A percentile compares a stretch with the other conserved stretches of the same genome.
phyloP scores from a whole-genome alignment of 1,139 yeast genomes.

The Protomyces inundatus region DNA sequence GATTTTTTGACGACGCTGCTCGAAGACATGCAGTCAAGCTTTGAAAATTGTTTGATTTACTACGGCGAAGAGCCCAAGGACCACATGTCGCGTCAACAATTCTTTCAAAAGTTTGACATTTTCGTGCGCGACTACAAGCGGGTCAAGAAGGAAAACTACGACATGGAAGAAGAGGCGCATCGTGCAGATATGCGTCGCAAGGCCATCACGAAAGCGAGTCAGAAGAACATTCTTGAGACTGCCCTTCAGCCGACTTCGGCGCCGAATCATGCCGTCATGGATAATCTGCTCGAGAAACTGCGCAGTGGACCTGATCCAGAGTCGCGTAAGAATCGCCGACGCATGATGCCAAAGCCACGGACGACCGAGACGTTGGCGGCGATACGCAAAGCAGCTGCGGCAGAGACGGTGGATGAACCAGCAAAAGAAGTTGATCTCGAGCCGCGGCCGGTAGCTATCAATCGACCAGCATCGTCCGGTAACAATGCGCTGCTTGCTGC shows the following conservation, averaged over 20 bases:
- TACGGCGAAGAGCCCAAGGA: conserved; percentile 79
- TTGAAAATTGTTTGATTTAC: conserved; percentile 60
- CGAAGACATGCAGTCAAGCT: conserved; percentile 50
- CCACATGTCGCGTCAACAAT: conserved; percentile 55
- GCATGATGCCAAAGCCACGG: conserved; percentile 9
- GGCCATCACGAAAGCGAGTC: conserved; percentile 38
- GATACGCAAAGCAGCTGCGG: background rate
- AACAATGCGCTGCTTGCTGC: conserved; percentile 27
- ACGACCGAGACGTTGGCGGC: conserved; percentile 11
- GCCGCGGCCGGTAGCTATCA: background rate
- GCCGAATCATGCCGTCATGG: conserved; percentile 51
- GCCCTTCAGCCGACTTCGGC: conserved; percentile 37
- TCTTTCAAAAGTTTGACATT: conserved; percentile 66
- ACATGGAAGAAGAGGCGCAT: conserved; percentile 64
- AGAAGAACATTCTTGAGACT: conserved; percentile 33
- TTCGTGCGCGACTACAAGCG: conserved; percentile 71
- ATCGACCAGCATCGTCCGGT: conserved; percentile 9
- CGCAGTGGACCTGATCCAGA: conserved; percentile 62
- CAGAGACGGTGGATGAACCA: background rate
- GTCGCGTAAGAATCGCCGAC: conserved; percentile 19
- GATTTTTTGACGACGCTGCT: conserved; percentile 54
- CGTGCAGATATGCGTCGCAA: conserved; percentile 62
- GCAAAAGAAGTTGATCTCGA: background rate
- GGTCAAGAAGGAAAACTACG: conserved; percentile 69
- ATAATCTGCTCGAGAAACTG: conserved; percentile 62